Percentiles rank a stretch among this genome's conserved stretches.
Conservation (phyloP, 2,329 filamentous ascomycete genomes). For the Domatiomyces catenatus region DNA sequence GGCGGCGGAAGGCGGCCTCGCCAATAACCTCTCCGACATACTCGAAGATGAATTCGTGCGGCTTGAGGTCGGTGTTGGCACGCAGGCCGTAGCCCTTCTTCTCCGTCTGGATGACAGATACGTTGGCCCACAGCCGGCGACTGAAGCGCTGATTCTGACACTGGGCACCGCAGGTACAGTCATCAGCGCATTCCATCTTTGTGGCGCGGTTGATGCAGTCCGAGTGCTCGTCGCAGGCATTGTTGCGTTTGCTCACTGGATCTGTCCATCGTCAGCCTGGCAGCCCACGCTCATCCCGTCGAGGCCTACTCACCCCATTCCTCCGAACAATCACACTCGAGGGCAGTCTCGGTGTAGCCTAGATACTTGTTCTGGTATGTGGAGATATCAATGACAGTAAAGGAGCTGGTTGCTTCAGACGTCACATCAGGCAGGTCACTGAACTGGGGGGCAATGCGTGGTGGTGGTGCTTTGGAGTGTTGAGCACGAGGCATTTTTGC, state of each 20-base stretch:
- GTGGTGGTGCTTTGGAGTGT: slow-evolving; percentile 48
- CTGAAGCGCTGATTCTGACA: slow-evolving; percentile 96
- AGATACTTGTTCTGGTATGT: slow-evolving; percentile 84
- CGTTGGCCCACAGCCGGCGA: slow-evolving; percentile 72
- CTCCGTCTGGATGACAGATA: slow-evolving; percentile 91
- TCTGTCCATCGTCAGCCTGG: slow-evolving; percentile 32
- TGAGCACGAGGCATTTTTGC: slow-evolving; percentile 59
- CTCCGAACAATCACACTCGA: slow-evolving; percentile 90
- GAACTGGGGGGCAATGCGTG: slow-evolving; percentile 52
- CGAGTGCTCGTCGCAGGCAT: slow-evolving; percentile 86
- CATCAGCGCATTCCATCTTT: slow-evolving; percentile 86
- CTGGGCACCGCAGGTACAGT: slow-evolving; percentile 70
- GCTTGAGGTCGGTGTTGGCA: slow-evolving; percentile 57
- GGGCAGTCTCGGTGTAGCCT: slow-evolving; percentile 77
- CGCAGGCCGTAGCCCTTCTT: slow-evolving; percentile 94
- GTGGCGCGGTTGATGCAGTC: slow-evolving; percentile 98
- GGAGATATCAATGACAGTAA: slow-evolving; percentile 70
- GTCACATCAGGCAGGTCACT: slow-evolving; percentile 64
- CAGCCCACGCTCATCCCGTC: background rate
- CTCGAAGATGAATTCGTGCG: slow-evolving; percentile 90
- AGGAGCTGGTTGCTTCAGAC: slow-evolving; percentile 56
- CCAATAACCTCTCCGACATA: slow-evolving; percentile 98
- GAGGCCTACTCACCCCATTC: slow-evolving; percentile 64
- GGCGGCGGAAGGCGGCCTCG: slow-evolving; percentile 71
- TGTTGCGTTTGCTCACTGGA: slow-evolving; percentile 42